These are phyloP conservation scores for Alliaria petiolata DNA, from an alignment of 345 rosid species.

Conservation along the genomic window DNA sequence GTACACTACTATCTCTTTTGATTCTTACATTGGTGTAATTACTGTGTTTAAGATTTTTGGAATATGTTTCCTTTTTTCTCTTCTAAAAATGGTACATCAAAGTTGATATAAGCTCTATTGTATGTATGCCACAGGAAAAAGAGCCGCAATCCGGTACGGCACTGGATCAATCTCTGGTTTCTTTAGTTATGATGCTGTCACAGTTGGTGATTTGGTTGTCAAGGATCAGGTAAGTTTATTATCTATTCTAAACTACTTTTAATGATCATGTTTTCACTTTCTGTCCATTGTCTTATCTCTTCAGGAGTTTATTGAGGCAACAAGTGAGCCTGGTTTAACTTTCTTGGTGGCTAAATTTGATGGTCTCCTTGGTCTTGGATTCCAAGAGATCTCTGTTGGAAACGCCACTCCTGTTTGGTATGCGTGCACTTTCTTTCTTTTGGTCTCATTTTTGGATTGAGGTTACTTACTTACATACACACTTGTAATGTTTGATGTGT, in stretches of 20 bases:
- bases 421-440: not conserved
- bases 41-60: too few species aligned
- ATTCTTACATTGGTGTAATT: too few species aligned
- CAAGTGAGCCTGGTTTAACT: conserved; percentile 74
- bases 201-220: conserved; percentile 77
- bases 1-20: conserved; percentile 35
- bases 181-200: conserved; percentile 76
- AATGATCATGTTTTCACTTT: not conserved
- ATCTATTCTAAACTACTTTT: not conserved
- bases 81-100: too few species aligned
- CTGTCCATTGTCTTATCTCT: not conserved
- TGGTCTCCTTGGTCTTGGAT: conserved; percentile 91
- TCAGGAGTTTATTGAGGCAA: conserved; percentile 91
- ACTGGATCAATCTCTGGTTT: conserved; percentile 85
- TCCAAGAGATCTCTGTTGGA: conserved; percentile 84
- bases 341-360: conserved; percentile 87
- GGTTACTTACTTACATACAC: not conserved
- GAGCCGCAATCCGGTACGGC: conserved; percentile 77
- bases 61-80: too few species aligned
- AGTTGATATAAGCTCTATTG: not conserved
- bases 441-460: too few species aligned
- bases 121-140: conserved; percentile 40
- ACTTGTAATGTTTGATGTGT: not conserved
- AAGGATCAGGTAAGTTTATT: conserved; percentile 54
- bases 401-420: conserved; percentile 82